Percentiles rank a stretch among this genome's conserved stretches.
phyloP scores from a whole-genome alignment of 805 yeast species.

The Maudiozyma pseudohumilis region DNA sequence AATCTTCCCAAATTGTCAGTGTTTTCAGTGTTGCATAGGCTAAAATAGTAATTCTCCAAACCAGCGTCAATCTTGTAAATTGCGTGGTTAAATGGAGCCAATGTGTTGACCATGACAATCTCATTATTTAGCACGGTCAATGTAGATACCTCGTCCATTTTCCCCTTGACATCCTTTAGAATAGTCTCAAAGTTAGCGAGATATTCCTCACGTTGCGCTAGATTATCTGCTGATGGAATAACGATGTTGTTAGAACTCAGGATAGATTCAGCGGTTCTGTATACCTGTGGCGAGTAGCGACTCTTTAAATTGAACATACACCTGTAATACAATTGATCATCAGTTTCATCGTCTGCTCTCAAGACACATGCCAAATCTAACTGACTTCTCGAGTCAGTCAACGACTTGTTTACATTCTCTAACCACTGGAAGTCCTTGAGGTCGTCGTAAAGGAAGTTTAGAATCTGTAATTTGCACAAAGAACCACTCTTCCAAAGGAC shows the following conservation, averaged over 20 bases:
- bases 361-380: conserved; percentile 29
- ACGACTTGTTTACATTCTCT: conserved; percentile 19
- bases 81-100: conserved; percentile 27
- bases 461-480: conserved; percentile 36
- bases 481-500: conserved; percentile 58
- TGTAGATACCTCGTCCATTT: conserved; percentile 50
- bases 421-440: conserved; percentile 19
- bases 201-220: conserved; percentile 33
- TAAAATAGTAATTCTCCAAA: conserved; percentile 23
- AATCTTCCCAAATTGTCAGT: conserved; percentile 24
- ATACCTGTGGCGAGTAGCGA: conserved; percentile 43
- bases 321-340: conserved; percentile 13
- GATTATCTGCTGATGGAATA: conserved; percentile 16
- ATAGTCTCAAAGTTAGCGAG: conserved; percentile 65
- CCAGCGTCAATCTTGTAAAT: conserved; percentile 21
- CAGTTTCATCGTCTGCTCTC: background rate
- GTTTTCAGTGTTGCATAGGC: conserved; percentile 8
- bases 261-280: conserved; percentile 35
- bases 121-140: conserved; percentile 33
- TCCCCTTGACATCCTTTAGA: conserved; percentile 59
- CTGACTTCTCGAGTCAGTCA: conserved; percentile 29
- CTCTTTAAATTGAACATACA: conserved; percentile 39
- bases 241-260: conserved; percentile 19
- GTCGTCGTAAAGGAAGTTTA: conserved; percentile 23
- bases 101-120: conserved; percentile 22